Evolutionary conservation across 495 filamentous ascomycete genomes (phyloP).

Genomic region (Neurospora africana): DNA sequence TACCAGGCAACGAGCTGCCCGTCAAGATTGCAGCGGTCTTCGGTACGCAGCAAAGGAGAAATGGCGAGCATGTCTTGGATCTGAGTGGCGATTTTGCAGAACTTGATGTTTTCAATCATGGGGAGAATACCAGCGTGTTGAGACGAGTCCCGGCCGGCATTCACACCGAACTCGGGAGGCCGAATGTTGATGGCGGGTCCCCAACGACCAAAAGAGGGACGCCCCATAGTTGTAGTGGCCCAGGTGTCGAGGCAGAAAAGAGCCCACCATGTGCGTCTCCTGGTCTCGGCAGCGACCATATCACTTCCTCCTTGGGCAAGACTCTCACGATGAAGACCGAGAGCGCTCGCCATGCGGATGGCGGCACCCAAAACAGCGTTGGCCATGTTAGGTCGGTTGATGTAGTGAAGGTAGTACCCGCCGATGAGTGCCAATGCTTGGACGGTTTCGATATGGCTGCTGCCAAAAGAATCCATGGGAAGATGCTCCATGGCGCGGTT

Average conservation of each 20-base stretch:
- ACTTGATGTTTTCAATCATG: conserved; percentile 65
- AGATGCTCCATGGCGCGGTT: conserved; percentile 58
- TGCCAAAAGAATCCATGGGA: conserved; percentile 56
- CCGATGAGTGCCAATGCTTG: conserved; percentile 63
- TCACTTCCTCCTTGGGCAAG: conserved; percentile 42
- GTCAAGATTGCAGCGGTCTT: conserved; percentile 57
- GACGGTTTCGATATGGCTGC: conserved; percentile 58
- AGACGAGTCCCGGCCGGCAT: conserved; percentile 37
- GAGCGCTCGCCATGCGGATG: conserved; percentile 57
- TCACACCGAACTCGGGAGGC: conserved; percentile 47
- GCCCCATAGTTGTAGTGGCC: conserved; percentile 65
- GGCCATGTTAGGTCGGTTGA: conserved; percentile 68
- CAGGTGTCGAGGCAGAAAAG: conserved; percentile 73
- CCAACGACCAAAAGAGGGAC: conserved; percentile 66
- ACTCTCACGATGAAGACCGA: conserved; percentile 69
- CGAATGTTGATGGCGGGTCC: conserved; percentile 63
- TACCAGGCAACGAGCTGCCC: conserved; percentile 61
- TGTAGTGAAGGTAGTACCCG: conserved; percentile 72
- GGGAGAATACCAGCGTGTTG: conserved; percentile 56
- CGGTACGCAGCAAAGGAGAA: conserved; percentile 51
- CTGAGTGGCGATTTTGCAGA: conserved; percentile 67
- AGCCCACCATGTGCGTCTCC: conserved; percentile 70
- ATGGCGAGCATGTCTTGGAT: conserved; percentile 69
- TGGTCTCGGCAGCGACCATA: conserved; percentile 48
- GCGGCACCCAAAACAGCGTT: conserved; percentile 56